Evolutionary conservation across 352 stramenopile genomes (phyloP).

Genomic region (Globisporangium carolinianum): DNA sequence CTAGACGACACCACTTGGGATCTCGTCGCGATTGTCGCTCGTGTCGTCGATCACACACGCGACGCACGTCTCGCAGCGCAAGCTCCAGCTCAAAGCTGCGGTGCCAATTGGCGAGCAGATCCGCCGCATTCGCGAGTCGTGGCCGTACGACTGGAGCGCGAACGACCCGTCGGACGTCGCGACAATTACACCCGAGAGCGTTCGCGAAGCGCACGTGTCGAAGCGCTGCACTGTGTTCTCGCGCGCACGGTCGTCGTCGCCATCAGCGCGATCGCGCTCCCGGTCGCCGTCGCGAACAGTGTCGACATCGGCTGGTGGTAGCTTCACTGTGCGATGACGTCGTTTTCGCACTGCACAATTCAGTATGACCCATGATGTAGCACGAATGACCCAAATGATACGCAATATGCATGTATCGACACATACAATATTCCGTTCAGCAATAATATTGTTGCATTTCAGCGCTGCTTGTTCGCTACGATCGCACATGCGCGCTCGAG

Average conservation of each 20-base stretch:
- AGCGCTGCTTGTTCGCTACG: conserved; percentile 9
- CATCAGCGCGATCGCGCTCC: background rate
- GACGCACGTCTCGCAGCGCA: conserved; percentile 34
- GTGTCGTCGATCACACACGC: conserved; percentile 44
- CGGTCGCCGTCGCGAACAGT: conserved; percentile 6
- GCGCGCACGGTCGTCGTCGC: conserved; percentile 13
- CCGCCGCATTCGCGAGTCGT: conserved; percentile 53
- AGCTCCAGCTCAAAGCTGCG: conserved; percentile 11
- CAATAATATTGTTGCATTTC: too few species aligned
- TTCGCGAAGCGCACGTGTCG: conserved; percentile 9
- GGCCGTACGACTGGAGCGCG: conserved; percentile 56
- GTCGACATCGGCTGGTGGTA: conserved; percentile 4
- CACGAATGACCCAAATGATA: too few species aligned
- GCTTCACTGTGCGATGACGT: conserved; percentile 9
- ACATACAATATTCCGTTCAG: too few species aligned
- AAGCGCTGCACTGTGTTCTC: conserved; percentile 23
- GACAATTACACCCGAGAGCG: conserved; percentile 8
- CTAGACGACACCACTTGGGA: conserved; percentile 7
- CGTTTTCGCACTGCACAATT: too few species aligned
- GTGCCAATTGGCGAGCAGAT: conserved; percentile 35
- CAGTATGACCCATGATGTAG: too few species aligned
- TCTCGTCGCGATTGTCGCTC: conserved; percentile 14
- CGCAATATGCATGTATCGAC: too few species aligned
- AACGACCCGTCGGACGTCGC: background rate
- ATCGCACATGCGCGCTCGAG: conserved; percentile 49